A percentile compares a stretch with the other conserved stretches of the same genome.
Conservation (phyloP, 176 grass and related monocot genomes). For the Oropetium thomaeum region DNA sequence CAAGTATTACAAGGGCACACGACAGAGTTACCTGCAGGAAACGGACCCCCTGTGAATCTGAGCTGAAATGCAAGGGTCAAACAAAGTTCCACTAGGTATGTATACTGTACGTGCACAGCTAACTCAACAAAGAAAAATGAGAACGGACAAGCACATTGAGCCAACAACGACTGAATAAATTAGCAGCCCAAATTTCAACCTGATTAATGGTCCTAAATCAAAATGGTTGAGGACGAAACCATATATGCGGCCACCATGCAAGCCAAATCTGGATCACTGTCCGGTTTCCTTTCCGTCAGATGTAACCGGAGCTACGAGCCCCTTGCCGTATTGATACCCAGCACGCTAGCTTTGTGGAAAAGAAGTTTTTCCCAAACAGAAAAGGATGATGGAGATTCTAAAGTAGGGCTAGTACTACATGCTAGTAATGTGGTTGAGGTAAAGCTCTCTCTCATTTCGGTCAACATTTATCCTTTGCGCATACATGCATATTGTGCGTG, state of each 20-base stretch:
- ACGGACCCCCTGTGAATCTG: constrained; percentile 7
- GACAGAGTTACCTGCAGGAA: neutral
- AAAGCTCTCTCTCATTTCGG: constrained; percentile 32
- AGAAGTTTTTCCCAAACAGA: constrained; percentile 30
- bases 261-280: constrained; percentile 23
- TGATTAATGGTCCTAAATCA: constrained; percentile 18
- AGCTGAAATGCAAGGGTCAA: constrained; percentile 5
- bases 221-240: constrained; percentile 16
- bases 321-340: constrained; percentile 43
- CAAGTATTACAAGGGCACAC: neutral
- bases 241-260: constrained; percentile 22
- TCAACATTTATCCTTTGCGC: constrained; percentile 25
- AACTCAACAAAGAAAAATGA: constrained; percentile 14
- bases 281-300: constrained; percentile 27
- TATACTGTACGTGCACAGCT: neutral
- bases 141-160: neutral
- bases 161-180: constrained; percentile 12
- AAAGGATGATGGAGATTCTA: constrained; percentile 16
- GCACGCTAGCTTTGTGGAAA: constrained; percentile 24
- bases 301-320: neutral
- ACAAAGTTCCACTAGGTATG: neutral
- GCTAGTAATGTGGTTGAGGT: constrained; percentile 30
- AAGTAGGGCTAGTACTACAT: constrained; percentile 19
- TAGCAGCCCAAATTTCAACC: constrained; percentile 26
- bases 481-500: constrained; percentile 27